Evolutionary conservation across 2,329 filamentous ascomycete genomes (phyloP).

Genomic region (Cytospora paraplurivora): DNA sequence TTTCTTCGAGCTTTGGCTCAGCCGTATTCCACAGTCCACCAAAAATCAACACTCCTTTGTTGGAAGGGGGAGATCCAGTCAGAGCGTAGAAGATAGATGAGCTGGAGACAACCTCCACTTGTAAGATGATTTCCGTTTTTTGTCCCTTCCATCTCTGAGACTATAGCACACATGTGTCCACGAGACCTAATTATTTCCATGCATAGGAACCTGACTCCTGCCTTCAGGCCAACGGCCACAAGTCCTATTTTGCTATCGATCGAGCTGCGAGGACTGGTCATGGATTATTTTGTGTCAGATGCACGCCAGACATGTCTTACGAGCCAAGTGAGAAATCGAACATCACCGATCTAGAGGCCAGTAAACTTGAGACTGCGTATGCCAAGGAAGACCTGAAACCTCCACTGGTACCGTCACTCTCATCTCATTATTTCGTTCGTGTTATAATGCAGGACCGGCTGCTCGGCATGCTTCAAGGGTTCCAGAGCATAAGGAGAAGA

Average conservation of each 20-base stretch:
- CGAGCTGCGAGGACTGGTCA: background rate
- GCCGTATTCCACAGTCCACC: no score
- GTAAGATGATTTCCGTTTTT: background rate
- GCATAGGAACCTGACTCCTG: background rate
- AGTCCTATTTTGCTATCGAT: background rate
- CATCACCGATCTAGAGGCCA: background rate
- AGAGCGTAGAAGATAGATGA: no score
- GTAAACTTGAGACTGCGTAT: background rate
- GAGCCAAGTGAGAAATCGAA: background rate
- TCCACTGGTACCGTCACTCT: background rate
- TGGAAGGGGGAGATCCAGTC: no score
- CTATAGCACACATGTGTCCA: no score
- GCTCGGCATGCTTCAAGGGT: background rate
- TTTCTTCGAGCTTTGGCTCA: no score
- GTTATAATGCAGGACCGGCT: background rate
- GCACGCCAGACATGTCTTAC: background rate
- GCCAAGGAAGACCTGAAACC: background rate
- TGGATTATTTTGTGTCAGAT: background rate
- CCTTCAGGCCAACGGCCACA: background rate
- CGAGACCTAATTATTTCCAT: background rate
- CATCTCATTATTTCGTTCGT: background rate
- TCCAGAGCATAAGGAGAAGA: background rate
- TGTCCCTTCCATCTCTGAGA: no score
- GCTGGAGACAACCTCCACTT: background rate
- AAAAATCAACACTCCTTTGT: no score